A percentile compares a stretch with the other conserved stretches of the same genome.
These are phyloP conservation scores for Conoideocrella luteorostrata DNA, from an alignment of 2,329 filamentous ascomycete species.

Conservation along the genomic window DNA sequence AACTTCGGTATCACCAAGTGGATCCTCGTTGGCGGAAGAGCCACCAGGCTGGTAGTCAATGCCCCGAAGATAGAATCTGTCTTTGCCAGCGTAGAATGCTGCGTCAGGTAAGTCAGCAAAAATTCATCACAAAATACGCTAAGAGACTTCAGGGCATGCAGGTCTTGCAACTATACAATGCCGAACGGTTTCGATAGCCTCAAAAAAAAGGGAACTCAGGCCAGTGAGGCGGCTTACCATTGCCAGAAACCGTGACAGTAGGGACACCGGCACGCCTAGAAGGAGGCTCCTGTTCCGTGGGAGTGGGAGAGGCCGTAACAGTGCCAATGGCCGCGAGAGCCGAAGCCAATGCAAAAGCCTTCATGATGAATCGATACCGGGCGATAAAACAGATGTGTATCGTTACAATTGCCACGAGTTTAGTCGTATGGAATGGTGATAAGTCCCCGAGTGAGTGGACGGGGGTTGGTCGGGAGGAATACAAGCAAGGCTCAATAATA, in stretches of 20 bases:
- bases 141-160: background rate
- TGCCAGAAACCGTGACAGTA: conserved; percentile 47
- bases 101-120: conserved; percentile 3
- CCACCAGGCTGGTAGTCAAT: conserved; percentile 60
- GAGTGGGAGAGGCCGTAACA: conserved; percentile 44
- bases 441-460: conserved; percentile 13
- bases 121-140: background rate
- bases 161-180: no score
- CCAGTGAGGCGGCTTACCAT: conserved; percentile 42
- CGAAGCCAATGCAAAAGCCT: conserved; percentile 38
- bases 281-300: conserved; percentile 39
- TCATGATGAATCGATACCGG: conserved; percentile 36
- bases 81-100: conserved; percentile 50
- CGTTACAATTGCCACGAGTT: background rate
- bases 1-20: conserved; percentile 61
- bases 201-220: background rate
- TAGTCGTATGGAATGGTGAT: conserved; percentile 2
- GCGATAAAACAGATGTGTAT: conserved; percentile 9
- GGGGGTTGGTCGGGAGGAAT: conserved; percentile 9
- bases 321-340: conserved; percentile 39
- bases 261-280: conserved; percentile 45
- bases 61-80: conserved; percentile 54
- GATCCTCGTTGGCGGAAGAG: conserved; percentile 55
- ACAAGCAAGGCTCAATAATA: conserved; percentile 4
- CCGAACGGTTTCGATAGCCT: no score